A percentile compares a stretch with the other conserved stretches of the same genome.
Evolutionary conservation across 768 basidiomycete genomes (phyloP).

Genomic region (Tulasnella sp.): DNA sequence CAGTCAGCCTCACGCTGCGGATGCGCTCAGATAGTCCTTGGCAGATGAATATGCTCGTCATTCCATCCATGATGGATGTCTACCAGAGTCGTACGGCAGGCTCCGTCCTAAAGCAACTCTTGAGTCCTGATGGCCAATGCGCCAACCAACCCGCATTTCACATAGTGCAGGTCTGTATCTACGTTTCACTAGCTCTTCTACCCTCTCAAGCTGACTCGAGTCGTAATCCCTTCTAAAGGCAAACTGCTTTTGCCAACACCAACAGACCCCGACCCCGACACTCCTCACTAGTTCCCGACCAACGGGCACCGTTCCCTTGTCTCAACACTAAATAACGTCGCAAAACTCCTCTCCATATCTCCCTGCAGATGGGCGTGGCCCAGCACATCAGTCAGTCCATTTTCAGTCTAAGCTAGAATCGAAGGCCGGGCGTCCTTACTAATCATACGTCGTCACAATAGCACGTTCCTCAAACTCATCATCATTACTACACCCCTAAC

Average conservation of each 20-base stretch:
- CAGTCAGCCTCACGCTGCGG: neutral
- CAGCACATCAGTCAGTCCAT: conserved; percentile 56
- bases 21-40: conserved; percentile 3
- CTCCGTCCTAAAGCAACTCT: conserved; percentile 19
- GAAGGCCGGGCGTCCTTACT: too few species aligned
- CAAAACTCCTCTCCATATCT: conserved; percentile 61
- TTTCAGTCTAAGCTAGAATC: too few species aligned
- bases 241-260: neutral
- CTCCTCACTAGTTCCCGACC: neutral
- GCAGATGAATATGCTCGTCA: conserved; percentile 6
- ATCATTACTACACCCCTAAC: too few species aligned
- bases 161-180: conserved; percentile 11
- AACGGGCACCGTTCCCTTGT: conserved; percentile 1
- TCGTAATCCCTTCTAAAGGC: neutral
- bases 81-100: neutral
- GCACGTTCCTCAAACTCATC: too few species aligned
- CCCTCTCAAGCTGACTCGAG: neutral
- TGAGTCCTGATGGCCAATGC: conserved; percentile 12
- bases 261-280: neutral
- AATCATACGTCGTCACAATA: too few species aligned
- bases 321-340: conserved; percentile 35
- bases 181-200: neutral
- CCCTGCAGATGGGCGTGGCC: conserved; percentile 69
- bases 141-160: conserved; percentile 26
- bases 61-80: too few species aligned